These are phyloP conservation scores for Pyrenochaeta sp. DNA, from an alignment of 2,329 filamentous ascomycete genomes.

Conservation along the genomic window DNA sequence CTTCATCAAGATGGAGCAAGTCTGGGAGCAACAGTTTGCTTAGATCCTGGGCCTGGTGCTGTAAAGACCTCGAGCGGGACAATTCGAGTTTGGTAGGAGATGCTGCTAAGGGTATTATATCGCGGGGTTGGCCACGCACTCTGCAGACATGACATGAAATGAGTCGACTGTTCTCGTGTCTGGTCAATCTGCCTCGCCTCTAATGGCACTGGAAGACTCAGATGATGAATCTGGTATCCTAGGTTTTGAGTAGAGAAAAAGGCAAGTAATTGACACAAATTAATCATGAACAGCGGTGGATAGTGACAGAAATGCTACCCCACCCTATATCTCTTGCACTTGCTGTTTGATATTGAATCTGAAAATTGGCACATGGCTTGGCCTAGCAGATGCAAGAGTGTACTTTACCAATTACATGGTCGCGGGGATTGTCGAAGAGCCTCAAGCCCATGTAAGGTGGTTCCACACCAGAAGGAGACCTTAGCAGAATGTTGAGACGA, in stretches of 20 bases:
- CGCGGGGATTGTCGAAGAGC: background rate
- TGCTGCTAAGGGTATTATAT: background rate
- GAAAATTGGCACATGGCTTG: background rate
- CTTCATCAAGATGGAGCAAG: constrained; percentile 23
- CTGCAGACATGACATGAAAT: background rate
- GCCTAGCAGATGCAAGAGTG: background rate
- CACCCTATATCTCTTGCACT: background rate
- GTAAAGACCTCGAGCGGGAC: background rate
- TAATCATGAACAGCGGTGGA: background rate
- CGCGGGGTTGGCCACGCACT: background rate
- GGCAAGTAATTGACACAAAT: background rate
- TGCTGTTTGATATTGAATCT: background rate
- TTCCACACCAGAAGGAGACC: background rate
- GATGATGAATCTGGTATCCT: background rate
- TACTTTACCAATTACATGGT: background rate
- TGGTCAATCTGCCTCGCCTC: background rate
- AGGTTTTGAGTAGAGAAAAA: background rate
- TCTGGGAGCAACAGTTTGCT: constrained; percentile 12
- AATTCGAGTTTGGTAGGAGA: background rate
- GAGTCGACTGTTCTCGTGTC: background rate
- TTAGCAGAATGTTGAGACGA: too few species aligned
- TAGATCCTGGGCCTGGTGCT: background rate
- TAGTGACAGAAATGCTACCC: background rate
- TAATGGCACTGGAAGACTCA: background rate
- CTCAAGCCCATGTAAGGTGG: background rate